phyloP scores from a whole-genome alignment of 495 filamentous ascomycete species.

The Hyaloscypha finlandica region DNA sequence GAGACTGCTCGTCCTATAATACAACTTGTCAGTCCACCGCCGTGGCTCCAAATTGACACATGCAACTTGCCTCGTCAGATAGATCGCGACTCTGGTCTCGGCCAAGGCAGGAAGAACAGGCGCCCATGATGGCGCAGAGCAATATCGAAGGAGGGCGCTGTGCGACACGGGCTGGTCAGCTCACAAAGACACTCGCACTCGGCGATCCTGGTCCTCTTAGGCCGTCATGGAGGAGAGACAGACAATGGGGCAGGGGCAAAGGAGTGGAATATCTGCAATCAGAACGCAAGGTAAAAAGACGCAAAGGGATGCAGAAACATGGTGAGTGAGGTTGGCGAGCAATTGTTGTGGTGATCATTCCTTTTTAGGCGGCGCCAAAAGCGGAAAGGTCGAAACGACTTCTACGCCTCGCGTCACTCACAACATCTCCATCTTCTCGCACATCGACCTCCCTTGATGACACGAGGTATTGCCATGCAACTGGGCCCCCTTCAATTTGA shows the following conservation, averaged over 20 bases:
- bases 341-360: neutral
- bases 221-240: neutral
- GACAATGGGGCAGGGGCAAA: neutral
- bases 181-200: constrained; percentile 11
- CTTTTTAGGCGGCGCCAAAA: constrained; percentile 12
- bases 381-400: constrained; percentile 4
- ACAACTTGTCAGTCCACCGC: constrained; percentile 5
- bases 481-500: neutral
- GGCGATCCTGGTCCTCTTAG: neutral
- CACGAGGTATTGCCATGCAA: neutral
- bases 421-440: neutral
- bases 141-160: neutral
- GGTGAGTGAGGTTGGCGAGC: neutral
- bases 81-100: constrained; percentile 22
- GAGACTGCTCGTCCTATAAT: constrained; percentile 50
- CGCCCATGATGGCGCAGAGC: constrained; percentile 29
- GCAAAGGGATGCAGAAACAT: constrained; percentile 10
- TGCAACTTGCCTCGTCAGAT: constrained; percentile 27
- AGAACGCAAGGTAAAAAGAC: neutral
- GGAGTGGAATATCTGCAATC: neutral
- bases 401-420: neutral
- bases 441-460: neutral
- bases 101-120: constrained; percentile 33
- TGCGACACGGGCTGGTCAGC: neutral
- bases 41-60: neutral